Evolutionary conservation across 2,329 filamentous ascomycete genomes (phyloP), one percentile per base, ranked within the genome.

Genomic region (Epichloe glyceriae): DNA sequence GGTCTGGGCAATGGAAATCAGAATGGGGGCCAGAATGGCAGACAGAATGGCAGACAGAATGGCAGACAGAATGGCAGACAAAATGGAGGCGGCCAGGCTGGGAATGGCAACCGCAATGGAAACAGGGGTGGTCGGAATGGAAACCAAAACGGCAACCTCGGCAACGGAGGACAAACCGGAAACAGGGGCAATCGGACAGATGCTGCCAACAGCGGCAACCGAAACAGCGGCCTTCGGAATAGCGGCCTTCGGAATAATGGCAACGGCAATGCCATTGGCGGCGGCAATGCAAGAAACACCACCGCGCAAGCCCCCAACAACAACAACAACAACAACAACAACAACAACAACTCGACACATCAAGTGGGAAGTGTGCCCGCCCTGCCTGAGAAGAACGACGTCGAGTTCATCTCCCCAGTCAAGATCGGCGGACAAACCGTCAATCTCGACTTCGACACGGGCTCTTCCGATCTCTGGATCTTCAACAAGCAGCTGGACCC

Each of bases 401-500:
- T 30, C 35, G 55, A 59, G 44, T 59, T 52, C 51, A 40, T 33
- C 11, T 53, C 58, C 14, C 49, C 46, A 8, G 55, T 60, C 48
- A 50, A 53, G 22, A 58, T 60, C 35, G 56, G 58, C 4, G 53
- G 54, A 19, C 57, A 59, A 50, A 53, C 41, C 14, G 49, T 59
- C 1, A 46, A 51, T 11, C 52, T 60, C 17, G 58, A 59, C 51
- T 58, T 60, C 38, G 58, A 60, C 34, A 60, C 57, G 33, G 57
- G 58, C 40, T 59, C 61, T 10, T 58, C 59, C 39, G 62, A 64
- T 26, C 57, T 66, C 11, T 60, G 57, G 50, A 58, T 58, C 55
- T 73, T 73, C 55, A 73, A 67, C 54, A 68, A 70, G 47, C 68
- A 71, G 54, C 73, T 70, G 38, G 61, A 63, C 39, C 49, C 60